Percentiles rank a stretch among this genome's conserved stretches.
Conservation (phyloP, 495 filamentous ascomycete species). For the Pyrenopolyporus hunteri region DNA sequence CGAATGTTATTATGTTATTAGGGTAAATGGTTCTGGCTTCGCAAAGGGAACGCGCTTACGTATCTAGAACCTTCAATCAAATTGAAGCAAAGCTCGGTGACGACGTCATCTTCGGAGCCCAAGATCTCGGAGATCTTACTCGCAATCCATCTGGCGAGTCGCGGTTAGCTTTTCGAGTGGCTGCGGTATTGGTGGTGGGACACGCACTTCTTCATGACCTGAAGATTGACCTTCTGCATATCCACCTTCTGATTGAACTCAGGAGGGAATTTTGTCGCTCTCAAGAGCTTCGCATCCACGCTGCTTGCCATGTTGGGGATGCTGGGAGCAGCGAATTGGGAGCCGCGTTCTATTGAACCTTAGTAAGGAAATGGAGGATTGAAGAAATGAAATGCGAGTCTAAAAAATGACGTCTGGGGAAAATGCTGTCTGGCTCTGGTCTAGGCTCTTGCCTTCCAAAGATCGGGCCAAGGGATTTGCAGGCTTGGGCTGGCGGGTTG, state of each 20-base stretch:
- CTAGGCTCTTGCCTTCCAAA: conserved; percentile 21
- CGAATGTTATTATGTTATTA: conserved; percentile 27
- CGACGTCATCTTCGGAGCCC: conserved; percentile 90
- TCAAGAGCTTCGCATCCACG: conserved; percentile 85
- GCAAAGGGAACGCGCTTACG: conserved; percentile 59
- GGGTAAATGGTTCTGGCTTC: conserved; percentile 2
- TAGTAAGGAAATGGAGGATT: conserved; percentile 11
- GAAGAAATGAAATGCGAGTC: conserved; percentile 20
- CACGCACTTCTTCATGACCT: conserved; percentile 93
- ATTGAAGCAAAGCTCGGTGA: conserved; percentile 91
- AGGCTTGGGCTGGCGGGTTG: conserved; percentile 8
- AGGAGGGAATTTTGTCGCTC: conserved; percentile 88
- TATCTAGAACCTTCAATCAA: conserved; percentile 79
- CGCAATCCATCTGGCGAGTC: conserved; percentile 81
- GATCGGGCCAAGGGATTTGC: conserved; percentile 15
- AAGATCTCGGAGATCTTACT: conserved; percentile 84
- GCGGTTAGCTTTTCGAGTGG: conserved; percentile 27
- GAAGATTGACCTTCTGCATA: conserved; percentile 94
- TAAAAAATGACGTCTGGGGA: conserved; percentile 42
- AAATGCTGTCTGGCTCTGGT: conserved; percentile 22
- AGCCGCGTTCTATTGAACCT: not conserved
- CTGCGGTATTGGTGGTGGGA: not conserved
- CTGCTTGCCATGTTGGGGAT: conserved; percentile 66
- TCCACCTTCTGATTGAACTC: conserved; percentile 97
- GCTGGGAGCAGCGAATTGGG: not conserved